These are phyloP conservation scores for Wickerhamomyces chaumierensis DNA, from an alignment of 805 yeast species.

Conservation along the genomic window DNA sequence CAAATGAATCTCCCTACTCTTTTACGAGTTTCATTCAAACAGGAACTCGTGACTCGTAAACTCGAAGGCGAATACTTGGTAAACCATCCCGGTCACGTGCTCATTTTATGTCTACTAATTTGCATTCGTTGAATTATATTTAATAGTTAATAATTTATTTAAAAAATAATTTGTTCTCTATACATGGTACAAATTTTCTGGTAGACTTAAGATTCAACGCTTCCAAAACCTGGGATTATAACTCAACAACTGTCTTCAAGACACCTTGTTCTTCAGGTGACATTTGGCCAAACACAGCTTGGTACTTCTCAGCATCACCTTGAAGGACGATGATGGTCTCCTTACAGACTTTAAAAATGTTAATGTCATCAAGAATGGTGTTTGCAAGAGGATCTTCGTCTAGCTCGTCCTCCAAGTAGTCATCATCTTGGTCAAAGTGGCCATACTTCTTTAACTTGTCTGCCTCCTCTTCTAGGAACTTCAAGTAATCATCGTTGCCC, in stretches of 20 bases:
- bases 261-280: slow-evolving; percentile 24
- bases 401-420: slow-evolving; percentile 50
- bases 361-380: slow-evolving; percentile 67
- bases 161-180: too few species aligned
- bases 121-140: too few species aligned
- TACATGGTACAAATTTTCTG: too few species aligned
- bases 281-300: slow-evolving; percentile 30
- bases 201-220: too few species aligned
- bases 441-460: slow-evolving; percentile 25
- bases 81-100: too few species aligned
- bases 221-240: slow-evolving; percentile 9
- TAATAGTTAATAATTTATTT: too few species aligned
- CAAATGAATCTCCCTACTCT: too few species aligned
- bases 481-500: slow-evolving; percentile 33
- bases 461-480: slow-evolving; percentile 35
- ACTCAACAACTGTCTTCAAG: slow-evolving; percentile 21
- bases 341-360: slow-evolving; percentile 59
- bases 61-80: too few species aligned
- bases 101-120: too few species aligned
- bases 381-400: slow-evolving; percentile 75
- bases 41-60: too few species aligned
- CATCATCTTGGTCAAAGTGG: slow-evolving; percentile 28
- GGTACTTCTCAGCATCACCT: slow-evolving; percentile 36
- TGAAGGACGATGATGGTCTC: slow-evolving; percentile 39
- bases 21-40: too few species aligned